Percentiles rank a stretch among this genome's conserved stretches.
Conservation (phyloP, 257 asterid species). For the Solanum corneliomulleri region DNA sequence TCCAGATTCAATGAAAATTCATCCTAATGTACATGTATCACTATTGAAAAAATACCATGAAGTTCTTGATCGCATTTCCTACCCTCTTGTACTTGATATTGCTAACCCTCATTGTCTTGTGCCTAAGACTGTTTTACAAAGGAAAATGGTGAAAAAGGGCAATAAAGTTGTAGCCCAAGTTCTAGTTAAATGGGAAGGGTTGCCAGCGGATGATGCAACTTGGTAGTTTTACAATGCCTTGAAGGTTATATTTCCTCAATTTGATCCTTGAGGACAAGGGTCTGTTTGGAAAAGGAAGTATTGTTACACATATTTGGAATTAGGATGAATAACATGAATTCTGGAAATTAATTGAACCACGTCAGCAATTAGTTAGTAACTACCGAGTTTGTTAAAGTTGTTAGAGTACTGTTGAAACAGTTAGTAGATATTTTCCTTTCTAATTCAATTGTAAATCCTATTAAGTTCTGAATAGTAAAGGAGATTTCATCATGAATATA, state of each 20-base stretch:
- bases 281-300: neutral
- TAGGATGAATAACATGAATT: neutral
- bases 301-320: neutral
- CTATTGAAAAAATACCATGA: neutral
- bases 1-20: neutral
- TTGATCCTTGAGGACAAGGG: neutral
- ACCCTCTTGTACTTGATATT: neutral
- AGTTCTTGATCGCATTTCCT: neutral
- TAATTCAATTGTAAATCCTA: neutral
- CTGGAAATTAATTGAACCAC: neutral
- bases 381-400: neutral
- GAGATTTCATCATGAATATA: neutral
- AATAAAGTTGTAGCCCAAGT: neutral
- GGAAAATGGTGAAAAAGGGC: neutral
- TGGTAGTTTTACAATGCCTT: neutral
- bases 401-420: neutral
- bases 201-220: neutral
- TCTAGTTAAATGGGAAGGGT: neutral
- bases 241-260: neutral
- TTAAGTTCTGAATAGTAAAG: no score
- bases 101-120: neutral
- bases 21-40: neutral
- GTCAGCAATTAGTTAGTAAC: neutral
- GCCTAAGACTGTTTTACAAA: neutral
- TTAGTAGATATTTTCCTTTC: neutral